These are phyloP conservation scores for Marasmius sp. DNA, from an alignment of 1,284 basidiomycete species.

Conservation along the genomic window DNA sequence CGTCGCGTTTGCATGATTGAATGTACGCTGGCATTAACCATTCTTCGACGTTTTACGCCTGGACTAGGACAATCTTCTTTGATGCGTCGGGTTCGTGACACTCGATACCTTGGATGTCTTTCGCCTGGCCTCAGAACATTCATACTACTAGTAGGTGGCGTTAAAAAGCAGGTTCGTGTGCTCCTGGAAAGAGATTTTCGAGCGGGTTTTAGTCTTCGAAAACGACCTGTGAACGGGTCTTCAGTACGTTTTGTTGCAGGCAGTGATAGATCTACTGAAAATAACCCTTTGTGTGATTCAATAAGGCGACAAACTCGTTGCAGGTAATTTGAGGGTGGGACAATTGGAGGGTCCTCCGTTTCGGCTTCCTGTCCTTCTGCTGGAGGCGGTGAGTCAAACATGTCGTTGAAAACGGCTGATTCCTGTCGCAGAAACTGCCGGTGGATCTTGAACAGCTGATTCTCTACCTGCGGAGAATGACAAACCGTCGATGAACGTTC, in stretches of 20 bases:
- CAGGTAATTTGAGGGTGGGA: constrained; percentile 2
- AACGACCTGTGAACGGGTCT: neutral
- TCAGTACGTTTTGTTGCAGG: neutral
- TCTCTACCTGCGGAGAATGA: neutral
- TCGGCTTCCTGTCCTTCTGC: neutral
- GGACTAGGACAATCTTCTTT: constrained; percentile 5
- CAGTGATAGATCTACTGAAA: no score
- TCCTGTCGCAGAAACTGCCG: neutral
- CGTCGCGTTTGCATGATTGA: constrained; percentile 3
- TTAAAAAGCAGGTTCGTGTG: constrained; percentile 7
- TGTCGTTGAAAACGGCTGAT: neutral
- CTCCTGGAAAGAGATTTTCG: constrained; percentile 1
- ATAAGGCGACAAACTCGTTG: constrained; percentile 2
- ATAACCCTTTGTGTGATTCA: constrained; percentile 7
- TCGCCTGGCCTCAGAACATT: constrained; percentile 3
- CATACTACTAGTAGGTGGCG: neutral
- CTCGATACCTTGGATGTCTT: constrained; percentile 7
- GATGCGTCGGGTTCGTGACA: neutral
- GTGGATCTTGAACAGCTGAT: neutral
- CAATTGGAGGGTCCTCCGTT: neutral
- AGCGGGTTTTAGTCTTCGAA: constrained; percentile 2
- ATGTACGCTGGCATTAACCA: constrained; percentile 11
- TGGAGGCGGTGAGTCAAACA: neutral
- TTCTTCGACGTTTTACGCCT: constrained; percentile 5
- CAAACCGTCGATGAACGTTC: neutral